phyloP scores from a whole-genome alignment of 164 flowering plant genomes.

The Piper betle region DNA sequence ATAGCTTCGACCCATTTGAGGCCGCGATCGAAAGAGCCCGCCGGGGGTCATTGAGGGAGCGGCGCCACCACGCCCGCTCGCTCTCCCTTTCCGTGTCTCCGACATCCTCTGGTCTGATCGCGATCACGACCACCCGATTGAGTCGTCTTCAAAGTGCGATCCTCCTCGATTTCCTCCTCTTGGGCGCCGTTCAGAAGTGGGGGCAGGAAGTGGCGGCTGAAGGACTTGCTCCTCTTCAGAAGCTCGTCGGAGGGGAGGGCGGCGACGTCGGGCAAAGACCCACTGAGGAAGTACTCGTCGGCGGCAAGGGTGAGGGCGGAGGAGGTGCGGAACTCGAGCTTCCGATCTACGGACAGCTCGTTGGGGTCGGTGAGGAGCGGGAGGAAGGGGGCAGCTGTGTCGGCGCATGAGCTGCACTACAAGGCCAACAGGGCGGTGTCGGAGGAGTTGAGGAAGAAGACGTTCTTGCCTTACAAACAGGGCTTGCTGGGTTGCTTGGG shows the following conservation, averaged over 20 bases:
- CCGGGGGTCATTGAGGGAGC: constrained; percentile 10
- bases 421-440: constrained; percentile 63
- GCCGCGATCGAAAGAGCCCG: constrained; percentile 13
- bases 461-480: constrained; percentile 72
- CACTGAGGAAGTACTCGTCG: constrained; percentile 40
- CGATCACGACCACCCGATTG: constrained; percentile 3
- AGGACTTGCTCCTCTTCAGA: constrained; percentile 64
- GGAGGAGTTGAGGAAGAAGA: constrained; percentile 61
- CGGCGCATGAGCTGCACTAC: constrained; percentile 81
- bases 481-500: constrained; percentile 59
- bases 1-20: constrained; percentile 18
- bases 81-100: constrained; percentile 44
- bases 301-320: constrained; percentile 24
- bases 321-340: constrained; percentile 30
- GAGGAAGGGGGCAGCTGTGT: constrained; percentile 27
- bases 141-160: background rate
- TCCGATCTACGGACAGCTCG: constrained; percentile 27
- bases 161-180: background rate
- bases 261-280: constrained; percentile 38
- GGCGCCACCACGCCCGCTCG: constrained; percentile 34
- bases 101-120: constrained; percentile 32
- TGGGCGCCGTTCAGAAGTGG: background rate
- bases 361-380: constrained; percentile 18
- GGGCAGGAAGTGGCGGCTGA: constrained; percentile 56
- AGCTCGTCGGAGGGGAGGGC: constrained; percentile 95